phyloP scores from a whole-genome alignment of 2,329 filamentous ascomycete genomes.

The Fusarium succisae region DNA sequence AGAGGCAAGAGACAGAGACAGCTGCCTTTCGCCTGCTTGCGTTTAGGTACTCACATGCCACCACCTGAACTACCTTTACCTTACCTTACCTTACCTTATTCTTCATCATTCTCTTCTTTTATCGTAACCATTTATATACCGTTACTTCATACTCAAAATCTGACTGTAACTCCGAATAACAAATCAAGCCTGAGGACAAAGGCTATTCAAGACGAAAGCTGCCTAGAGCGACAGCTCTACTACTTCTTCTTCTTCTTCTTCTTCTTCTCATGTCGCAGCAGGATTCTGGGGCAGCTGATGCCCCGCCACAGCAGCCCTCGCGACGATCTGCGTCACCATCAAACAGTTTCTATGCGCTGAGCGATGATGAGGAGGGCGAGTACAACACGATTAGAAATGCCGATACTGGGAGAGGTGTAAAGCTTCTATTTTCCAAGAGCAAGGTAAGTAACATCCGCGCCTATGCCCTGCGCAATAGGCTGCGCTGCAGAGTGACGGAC shows the following conservation, averaged over 20 bases:
- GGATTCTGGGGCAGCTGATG: conserved; percentile 33
- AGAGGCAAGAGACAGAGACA: conserved; percentile 34
- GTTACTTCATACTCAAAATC: not conserved
- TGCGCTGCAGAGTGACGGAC: not conserved
- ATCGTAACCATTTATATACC: conserved; percentile 5
- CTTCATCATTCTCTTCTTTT: not conserved
- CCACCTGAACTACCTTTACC: not conserved
- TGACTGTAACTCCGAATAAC: not conserved
- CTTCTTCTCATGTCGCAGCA: conserved; percentile 34
- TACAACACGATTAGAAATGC: conserved; percentile 93
- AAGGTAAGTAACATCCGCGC: conserved; percentile 68
- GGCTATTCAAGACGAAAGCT: not conserved
- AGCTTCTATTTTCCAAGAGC: conserved; percentile 95
- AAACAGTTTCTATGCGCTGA: conserved; percentile 93
- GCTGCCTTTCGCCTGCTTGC: conserved; percentile 10
- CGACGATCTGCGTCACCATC: conserved; percentile 72
- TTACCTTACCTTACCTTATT: not conserved
- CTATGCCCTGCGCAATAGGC: not conserved
- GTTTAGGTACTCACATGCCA: conserved; percentile 29
- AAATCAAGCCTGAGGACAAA: not conserved
- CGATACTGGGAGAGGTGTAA: conserved; percentile 82
- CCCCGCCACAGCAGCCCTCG: conserved; percentile 40
- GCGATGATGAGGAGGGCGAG: conserved; percentile 93
- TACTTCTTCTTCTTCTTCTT: not conserved
- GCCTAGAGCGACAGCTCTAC: not conserved